Conservation (phyloP, 1,284 basidiomycete species). For the Xerocomus alliaceus region DNA sequence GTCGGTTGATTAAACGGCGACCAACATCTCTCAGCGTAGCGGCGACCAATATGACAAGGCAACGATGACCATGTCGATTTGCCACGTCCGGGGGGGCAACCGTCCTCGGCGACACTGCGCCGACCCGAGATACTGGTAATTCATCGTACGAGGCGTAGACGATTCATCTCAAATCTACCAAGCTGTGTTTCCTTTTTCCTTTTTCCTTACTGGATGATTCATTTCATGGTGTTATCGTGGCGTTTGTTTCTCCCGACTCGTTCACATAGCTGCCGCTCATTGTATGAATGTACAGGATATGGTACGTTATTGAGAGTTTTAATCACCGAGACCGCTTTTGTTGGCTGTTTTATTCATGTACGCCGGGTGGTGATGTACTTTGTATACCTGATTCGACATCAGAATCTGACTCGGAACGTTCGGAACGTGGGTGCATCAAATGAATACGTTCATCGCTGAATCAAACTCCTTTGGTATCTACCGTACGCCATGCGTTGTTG, state of each 20-base stretch:
- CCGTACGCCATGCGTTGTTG: too few species aligned
- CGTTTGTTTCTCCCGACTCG: background rate
- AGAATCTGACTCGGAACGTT: too few species aligned
- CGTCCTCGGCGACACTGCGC: too few species aligned
- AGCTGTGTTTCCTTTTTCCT: slow-evolving; percentile 7
- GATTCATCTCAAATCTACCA: background rate
- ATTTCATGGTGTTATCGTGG: background rate
- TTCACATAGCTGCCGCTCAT: too few species aligned
- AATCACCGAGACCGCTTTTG: slow-evolving; percentile 26
- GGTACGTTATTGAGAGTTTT: slow-evolving; percentile 12
- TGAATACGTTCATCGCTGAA: too few species aligned
- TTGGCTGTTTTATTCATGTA: slow-evolving; percentile 1
- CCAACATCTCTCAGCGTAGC: background rate
- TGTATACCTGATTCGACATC: background rate
- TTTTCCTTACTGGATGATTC: background rate
- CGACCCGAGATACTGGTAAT: background rate
- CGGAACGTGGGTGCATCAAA: too few species aligned
- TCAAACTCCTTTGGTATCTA: too few species aligned
- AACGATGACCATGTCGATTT: background rate
- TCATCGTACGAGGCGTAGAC: slow-evolving; percentile 1
- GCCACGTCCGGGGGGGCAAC: too few species aligned
- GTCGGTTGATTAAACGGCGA: slow-evolving; percentile 14
- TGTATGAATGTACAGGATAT: too few species aligned
- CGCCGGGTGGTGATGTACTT: background rate
- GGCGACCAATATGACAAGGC: background rate